These are phyloP conservation scores for Tolypocladium nubicola DNA, from an alignment of 2,329 filamentous ascomycete genomes.

Conservation along the genomic window DNA sequence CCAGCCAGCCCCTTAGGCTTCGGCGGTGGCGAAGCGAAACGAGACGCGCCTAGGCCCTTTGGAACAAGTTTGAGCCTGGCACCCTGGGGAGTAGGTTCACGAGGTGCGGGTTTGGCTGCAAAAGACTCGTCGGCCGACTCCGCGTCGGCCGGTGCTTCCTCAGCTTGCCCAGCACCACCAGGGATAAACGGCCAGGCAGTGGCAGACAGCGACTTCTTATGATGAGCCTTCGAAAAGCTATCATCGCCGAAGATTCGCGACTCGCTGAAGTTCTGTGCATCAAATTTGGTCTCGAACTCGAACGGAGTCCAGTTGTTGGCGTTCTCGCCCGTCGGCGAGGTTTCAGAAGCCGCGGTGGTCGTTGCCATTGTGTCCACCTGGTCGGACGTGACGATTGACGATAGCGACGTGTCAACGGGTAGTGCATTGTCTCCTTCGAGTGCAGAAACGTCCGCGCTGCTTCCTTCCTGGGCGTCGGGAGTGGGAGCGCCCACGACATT, in stretches of 20 bases:
- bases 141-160: slow-evolving; percentile 7
- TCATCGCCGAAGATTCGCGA: slow-evolving; percentile 39
- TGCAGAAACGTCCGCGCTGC: slow-evolving; percentile 13
- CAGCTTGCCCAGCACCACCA: slow-evolving; percentile 20
- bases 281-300: slow-evolving; percentile 42
- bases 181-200: slow-evolving; percentile 59
- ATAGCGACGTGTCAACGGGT: slow-evolving; percentile 39
- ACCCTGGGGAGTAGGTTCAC: slow-evolving; percentile 9
- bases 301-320: slow-evolving; percentile 41
- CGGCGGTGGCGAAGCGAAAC: slow-evolving; percentile 34
- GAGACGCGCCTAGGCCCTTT: slow-evolving; percentile 31
- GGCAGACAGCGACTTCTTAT: slow-evolving; percentile 49
- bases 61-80: slow-evolving; percentile 20
- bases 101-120: slow-evolving; percentile 7
- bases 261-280: slow-evolving; percentile 40
- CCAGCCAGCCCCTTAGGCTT: slow-evolving; percentile 31
- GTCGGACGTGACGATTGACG: slow-evolving; percentile 42
- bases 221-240: slow-evolving; percentile 26
- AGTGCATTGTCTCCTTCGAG: slow-evolving; percentile 31
- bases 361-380: slow-evolving; percentile 42
- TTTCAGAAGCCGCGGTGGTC: slow-evolving; percentile 41
- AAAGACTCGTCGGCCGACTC: slow-evolving; percentile 12
- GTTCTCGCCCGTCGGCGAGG: slow-evolving; percentile 37
- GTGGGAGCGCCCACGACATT: slow-evolving; percentile 3
- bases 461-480: slow-evolving; percentile 12